Evolutionary conservation across 2,329 filamentous ascomycete species (phyloP), one percentile per base, ranked within the genome.

Genomic region (Annulohypoxylon truncatum): DNA sequence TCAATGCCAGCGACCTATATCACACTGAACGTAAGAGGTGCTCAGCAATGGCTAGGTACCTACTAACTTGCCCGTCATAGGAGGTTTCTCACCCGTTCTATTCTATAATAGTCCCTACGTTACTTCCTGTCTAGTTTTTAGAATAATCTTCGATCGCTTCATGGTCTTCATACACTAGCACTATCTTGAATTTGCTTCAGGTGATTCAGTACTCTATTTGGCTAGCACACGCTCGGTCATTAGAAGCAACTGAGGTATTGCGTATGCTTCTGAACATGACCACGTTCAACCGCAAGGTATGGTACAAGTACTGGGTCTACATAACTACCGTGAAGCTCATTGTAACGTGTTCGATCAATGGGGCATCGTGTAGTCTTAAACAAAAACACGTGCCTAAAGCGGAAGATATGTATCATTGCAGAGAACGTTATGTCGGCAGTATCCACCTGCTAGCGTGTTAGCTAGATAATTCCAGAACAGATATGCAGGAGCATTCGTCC

Each of bases 21-120:
- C 24, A 83, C 79, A 3, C 84, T 85, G 88, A 89, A 84, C 77
- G 84, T 84, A 71, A 79, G 84, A 71, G 90, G 85, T 0, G 86
- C 86, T 3, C 76, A 2, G 90, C 83, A 2, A 90, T 70, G 1
- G 75, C 87, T 4, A 75, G n/a, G n/a, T n/a, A n/a, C n/a, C 66
- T 61, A 13, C 75, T 77, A 0, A n/a, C n/a, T 77, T 72, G 8
- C 50, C 79, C 0, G 9, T 18, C 15, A 18, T 69, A 10, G 1
- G 58, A 46, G 57, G 82, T 84, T 6, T 81, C 66, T 0, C 79
- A 47, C 20, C 64, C 35, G 50, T 89, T 84, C 0, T 12, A 68
- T 0, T 78, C 52, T 53, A 89, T 87, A 3, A 0, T 69, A 1
- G 33, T 40, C 31, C 0, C n/a, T 18, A 71, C 86, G 82, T 10